phyloP scores from a whole-genome alignment of 2,329 filamentous ascomycete genomes.

The Ceratocystis albifundus region DNA sequence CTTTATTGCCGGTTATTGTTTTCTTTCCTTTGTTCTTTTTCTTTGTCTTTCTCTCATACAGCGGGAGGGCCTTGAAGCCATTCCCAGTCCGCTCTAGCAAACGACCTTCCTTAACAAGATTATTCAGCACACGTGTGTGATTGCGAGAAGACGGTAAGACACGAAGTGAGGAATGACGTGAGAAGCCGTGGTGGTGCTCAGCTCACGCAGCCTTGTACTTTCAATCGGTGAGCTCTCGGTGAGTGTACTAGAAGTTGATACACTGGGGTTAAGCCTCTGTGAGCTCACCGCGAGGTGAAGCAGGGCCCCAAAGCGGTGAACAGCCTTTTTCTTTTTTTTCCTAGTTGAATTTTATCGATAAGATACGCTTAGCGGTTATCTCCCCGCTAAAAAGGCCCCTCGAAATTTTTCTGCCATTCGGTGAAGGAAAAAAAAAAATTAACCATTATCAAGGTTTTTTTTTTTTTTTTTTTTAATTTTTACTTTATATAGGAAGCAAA shows the following conservation, averaged over 20 bases:
- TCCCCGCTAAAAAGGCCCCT: conserved; percentile 21
- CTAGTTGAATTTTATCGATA: conserved; percentile 17
- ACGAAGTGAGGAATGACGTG: neutral
- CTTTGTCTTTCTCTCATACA: conserved; percentile 12
- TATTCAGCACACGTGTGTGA: neutral
- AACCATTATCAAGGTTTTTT: neutral
- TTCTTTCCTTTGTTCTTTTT: conserved; percentile 6
- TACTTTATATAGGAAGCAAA: conserved; percentile 10
- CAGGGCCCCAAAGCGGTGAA: conserved; percentile 18
- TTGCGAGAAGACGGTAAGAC: conserved; percentile 8
- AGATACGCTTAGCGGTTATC: neutral
- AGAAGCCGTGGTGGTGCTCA: too few relatives aligned
- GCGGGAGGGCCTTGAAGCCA: neutral
- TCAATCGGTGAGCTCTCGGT: neutral
- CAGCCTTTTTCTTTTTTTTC: neutral
- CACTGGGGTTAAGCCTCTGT: neutral
- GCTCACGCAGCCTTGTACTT: too few relatives aligned
- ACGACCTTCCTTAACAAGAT: neutral
- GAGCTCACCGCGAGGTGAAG: neutral
- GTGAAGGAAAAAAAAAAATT: neutral
- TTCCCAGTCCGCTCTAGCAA: conserved; percentile 9
- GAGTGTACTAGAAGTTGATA: neutral
- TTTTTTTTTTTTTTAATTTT: too few relatives aligned
- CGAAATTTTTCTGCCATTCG: conserved; percentile 20
- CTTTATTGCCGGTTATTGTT: neutral